Base-by-base conservation (phyloP, 352 stramenopile species). In the Pythium dissimile region DNA sequence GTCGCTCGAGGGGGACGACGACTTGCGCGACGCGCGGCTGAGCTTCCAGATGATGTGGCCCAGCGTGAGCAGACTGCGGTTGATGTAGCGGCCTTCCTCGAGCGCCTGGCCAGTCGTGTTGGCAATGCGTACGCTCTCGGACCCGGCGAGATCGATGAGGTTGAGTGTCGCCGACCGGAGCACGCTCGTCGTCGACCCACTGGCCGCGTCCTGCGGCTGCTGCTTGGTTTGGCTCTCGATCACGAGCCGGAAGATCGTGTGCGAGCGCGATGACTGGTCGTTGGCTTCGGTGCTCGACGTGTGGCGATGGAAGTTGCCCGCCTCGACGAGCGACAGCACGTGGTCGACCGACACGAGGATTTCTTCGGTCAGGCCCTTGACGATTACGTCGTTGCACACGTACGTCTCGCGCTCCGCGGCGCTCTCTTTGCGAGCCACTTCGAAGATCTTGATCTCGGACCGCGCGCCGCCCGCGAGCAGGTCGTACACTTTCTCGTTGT, bases 401-500 rank as follows among this genome's bases (percentile, higher is more conserved):
- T 63, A 58, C 18, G 42, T 30, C 27, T 54, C 62, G 16, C 50
- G 50, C 6, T 43, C 64, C 9, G 27, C 51, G 26, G 62, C 47
- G 38, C 65, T 46, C 65, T 67, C 54, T 57, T 73, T 75, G 32
- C 77, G 79, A 49, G 72, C 71, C 30, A 84, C 77, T 54, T 89
- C 86, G 37, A 80, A 86, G 54, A 88, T 86, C 54, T 89, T 92
- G 57, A 87, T 84, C 28, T 90, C 78, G 12, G 75, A 77, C 54
- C 77, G 79, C 31, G 69, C 71, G 1, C 79, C 79, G 0, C 72
- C 70, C 3, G 81, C 83, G 9, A 99, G 73, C n/a, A 99, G 71
- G 69, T 99, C 97, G 63, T 97, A 98, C 20, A 99, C 88, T 32
- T 97, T 79, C 55, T 99, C 97, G 64, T 99, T 99, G 81, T 99